phyloP scores from a whole-genome alignment of 495 filamentous ascomycete species.

The Stereocaulon alpinum region DNA sequence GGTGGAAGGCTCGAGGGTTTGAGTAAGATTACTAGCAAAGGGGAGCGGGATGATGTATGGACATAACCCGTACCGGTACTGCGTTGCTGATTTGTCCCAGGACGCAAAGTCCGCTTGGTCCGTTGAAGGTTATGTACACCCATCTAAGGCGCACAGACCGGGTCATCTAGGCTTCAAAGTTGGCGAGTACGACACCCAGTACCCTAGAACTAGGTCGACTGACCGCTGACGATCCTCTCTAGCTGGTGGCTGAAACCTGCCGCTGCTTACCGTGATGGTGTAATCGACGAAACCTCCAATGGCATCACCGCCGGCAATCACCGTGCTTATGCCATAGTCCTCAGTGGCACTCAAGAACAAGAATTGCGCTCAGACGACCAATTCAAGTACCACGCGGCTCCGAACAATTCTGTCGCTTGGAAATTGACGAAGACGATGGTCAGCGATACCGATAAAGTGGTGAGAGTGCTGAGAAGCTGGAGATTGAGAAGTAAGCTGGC shows the following conservation, averaged over 20 bases:
- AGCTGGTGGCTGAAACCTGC: slow-evolving; percentile 24
- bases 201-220: too few relatives aligned
- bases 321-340: slow-evolving; percentile 20
- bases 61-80: background rate
- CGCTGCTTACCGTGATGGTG: slow-evolving; percentile 17
- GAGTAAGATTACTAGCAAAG: slow-evolving; percentile 1
- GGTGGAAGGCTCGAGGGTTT: slow-evolving; percentile 19
- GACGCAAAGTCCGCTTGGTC: slow-evolving; percentile 13
- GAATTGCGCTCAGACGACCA: background rate
- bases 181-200: slow-evolving; percentile 9
- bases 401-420: slow-evolving; percentile 11
- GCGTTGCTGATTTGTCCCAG: background rate
- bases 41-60: slow-evolving; percentile 2
- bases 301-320: slow-evolving; percentile 16
- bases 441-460: slow-evolving; percentile 5
- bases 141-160: slow-evolving; percentile 1
- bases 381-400: slow-evolving; percentile 6
- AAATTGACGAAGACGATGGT: slow-evolving; percentile 14
- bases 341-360: slow-evolving; percentile 1
- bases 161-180: slow-evolving; percentile 15
- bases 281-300: slow-evolving; percentile 14
- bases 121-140: slow-evolving; percentile 5
- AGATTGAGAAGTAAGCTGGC: slow-evolving; percentile 13
- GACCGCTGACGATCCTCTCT: background rate
- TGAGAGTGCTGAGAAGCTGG: slow-evolving; percentile 18